These are phyloP conservation scores for Eutypella sp. DNA, from an alignment of 2,329 filamentous ascomycete genomes.

Conservation along the genomic window DNA sequence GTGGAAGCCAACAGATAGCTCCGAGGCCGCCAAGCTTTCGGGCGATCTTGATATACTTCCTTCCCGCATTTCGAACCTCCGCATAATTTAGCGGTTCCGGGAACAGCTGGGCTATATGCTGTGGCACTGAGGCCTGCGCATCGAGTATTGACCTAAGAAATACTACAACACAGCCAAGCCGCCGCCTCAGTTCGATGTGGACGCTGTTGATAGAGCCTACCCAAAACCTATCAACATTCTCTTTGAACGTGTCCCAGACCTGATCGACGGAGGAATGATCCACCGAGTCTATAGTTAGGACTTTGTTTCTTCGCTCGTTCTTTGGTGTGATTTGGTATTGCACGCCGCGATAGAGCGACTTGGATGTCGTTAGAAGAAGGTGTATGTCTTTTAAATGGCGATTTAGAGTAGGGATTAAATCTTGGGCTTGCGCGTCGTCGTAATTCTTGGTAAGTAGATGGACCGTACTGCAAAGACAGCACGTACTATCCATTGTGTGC, in stretches of 20 bases:
- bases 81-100: slow-evolving; percentile 16
- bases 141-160: slow-evolving; percentile 25
- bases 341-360: slow-evolving; percentile 22
- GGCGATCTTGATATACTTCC: slow-evolving; percentile 31
- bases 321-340: slow-evolving; percentile 25
- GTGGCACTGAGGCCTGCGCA: slow-evolving; percentile 13
- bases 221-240: slow-evolving; percentile 23
- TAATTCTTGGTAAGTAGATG: slow-evolving; percentile 15
- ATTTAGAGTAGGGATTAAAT: slow-evolving; percentile 20
- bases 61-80: slow-evolving; percentile 27
- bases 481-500: not conserved
- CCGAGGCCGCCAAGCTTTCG: slow-evolving; percentile 25
- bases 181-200: slow-evolving; percentile 22
- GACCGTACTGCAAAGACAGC: slow-evolving; percentile 19
- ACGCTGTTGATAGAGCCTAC: slow-evolving; percentile 2
- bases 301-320: slow-evolving; percentile 27
- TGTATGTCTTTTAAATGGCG: slow-evolving; percentile 21
- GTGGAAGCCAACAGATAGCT: slow-evolving; percentile 27
- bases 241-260: slow-evolving; percentile 7
- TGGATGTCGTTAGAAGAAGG: slow-evolving; percentile 23
- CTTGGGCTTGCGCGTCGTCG: slow-evolving; percentile 16
- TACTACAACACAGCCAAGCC: slow-evolving; percentile 25
- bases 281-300: slow-evolving; percentile 15
- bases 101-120: slow-evolving; percentile 14
- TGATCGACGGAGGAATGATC: slow-evolving; percentile 10